A percentile compares a stretch with the other conserved stretches of the same genome.
These are phyloP conservation scores for Colletotrichum tabaci DNA, from an alignment of 2,329 filamentous ascomycete genomes.

Conservation along the genomic window DNA sequence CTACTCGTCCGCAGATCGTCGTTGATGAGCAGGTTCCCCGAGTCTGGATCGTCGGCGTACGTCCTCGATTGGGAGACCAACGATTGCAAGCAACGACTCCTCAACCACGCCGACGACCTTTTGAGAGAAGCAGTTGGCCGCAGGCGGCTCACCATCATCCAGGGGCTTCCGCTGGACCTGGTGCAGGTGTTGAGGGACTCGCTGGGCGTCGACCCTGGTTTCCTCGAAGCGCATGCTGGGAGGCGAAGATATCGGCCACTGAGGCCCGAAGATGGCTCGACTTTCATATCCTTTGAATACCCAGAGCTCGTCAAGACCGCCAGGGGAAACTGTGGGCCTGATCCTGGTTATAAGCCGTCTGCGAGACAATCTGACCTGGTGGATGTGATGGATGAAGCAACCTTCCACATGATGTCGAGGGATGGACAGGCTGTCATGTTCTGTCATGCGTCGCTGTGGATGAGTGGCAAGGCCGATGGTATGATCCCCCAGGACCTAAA, in stretches of 20 bases:
- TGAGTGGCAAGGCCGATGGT: conserved; percentile 44
- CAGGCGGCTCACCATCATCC: conserved; percentile 38
- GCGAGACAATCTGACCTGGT: conserved; percentile 34
- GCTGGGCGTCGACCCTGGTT: conserved; percentile 48
- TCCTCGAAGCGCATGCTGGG: conserved; percentile 50
- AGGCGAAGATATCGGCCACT: conserved; percentile 47
- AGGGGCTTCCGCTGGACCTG: conserved; percentile 37
- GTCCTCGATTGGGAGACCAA: conserved; percentile 39
- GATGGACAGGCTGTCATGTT: conserved; percentile 48
- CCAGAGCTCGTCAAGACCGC: conserved; percentile 48
- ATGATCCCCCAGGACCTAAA: neutral
- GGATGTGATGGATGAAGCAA: conserved; percentile 44
- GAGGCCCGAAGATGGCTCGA: conserved; percentile 20
- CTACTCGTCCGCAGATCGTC: conserved; percentile 37
- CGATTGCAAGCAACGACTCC: conserved; percentile 33
- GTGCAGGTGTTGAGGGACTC: conserved; percentile 45
- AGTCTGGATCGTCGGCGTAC: conserved; percentile 36
- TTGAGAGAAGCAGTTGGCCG: conserved; percentile 36
- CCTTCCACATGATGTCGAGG: conserved; percentile 42
- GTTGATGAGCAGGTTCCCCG: conserved; percentile 34
- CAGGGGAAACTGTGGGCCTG: neutral
- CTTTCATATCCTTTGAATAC: conserved; percentile 49
- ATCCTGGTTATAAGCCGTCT: conserved; percentile 20
- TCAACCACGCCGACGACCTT: conserved; percentile 36
- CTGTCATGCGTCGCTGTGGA: conserved; percentile 54